phyloP scores from a whole-genome alignment of 148 eudicot genomes.

The Limonium bicolor region DNA sequence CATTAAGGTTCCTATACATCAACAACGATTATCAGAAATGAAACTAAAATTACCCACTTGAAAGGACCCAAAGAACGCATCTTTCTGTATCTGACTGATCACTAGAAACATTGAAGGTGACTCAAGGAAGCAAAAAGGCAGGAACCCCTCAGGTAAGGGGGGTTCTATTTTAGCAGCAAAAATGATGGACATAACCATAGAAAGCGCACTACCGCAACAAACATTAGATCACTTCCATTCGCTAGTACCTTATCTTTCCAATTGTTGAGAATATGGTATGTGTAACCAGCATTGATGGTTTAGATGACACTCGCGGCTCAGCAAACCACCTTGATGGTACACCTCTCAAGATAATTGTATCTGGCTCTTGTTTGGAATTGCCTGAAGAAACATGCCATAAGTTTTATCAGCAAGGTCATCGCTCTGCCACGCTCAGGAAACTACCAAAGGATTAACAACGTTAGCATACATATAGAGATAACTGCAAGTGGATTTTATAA shows the following conservation, averaged over 20 bases:
- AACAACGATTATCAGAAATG: constrained; percentile 10
- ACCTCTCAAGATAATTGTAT: constrained; percentile 70
- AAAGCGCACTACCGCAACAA: no score
- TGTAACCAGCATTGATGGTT: constrained; percentile 83
- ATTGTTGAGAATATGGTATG: constrained; percentile 77
- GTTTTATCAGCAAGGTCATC: neutral
- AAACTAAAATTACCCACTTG: no score
- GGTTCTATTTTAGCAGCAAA: no score
- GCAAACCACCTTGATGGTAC: constrained; percentile 93
- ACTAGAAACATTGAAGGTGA: no score
- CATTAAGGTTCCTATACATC: constrained; percentile 60
- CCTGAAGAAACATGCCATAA: constrained; percentile 16
- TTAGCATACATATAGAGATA: no score
- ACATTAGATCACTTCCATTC: neutral
- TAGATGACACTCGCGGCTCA: constrained; percentile 78
- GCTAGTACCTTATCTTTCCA: constrained; percentile 73
- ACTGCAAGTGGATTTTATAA: no score
- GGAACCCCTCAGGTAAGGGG: no score
- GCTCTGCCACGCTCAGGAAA: neutral
- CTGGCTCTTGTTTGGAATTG: constrained; percentile 47
- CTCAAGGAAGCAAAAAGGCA: no score
- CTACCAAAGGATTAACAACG: no score
- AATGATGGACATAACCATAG: no score
- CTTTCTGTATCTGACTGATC: no score
- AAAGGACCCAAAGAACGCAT: no score